Evolutionary conservation across 352 stramenopile species (phyloP), one percentile per base, ranked within the genome.

Genomic region (Pythium sukuiense): DNA sequence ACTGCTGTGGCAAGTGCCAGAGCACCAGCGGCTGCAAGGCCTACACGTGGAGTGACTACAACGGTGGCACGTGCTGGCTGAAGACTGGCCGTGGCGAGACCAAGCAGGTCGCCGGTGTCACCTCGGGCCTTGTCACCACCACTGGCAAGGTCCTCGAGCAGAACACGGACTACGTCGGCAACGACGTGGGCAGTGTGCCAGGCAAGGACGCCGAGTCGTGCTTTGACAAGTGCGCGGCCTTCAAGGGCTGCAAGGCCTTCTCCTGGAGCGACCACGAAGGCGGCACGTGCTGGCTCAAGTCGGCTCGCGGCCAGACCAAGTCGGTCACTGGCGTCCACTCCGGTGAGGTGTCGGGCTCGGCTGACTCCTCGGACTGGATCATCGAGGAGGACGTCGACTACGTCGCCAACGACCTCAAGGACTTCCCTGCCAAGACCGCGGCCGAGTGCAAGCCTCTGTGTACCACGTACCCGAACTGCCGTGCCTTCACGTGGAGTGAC

Each of bases 281-380:
- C 12, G 78, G 80, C 11, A 84, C 71, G 5, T 85, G 77, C 59
- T 87, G 72, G 68, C 65, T 87, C 20, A 86, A 88, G 63, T 80
- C 67, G 39, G 13, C 50, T 20, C 35, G 59, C 29, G 58, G 64
- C 32, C 6, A 39, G 54, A 60, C 54, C n/a, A 45, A 49, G 54
- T 7, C 33, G 16, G 7, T 14, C 12, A 49, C 11, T 1, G 56
- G 56, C 32, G 56, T 37, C 3, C n/a, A 43, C 56, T 62, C 56
- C 26, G 37, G 16, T 27, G 43, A 43, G 41, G 20, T 62, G 6
- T 1, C 27, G 3, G 45, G 52, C 50, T 37, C 54, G 59, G 6
- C 14, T 3, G 37, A 12, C 30, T 7, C 53, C 2, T 18, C 30
- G 29, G 39, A 29, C 9, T 59, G 55, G 35, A 61, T 7, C n/a